phyloP scores from a whole-genome alignment of 192 early-diverging fungal species.

The Polychytrium aggregatum region DNA sequence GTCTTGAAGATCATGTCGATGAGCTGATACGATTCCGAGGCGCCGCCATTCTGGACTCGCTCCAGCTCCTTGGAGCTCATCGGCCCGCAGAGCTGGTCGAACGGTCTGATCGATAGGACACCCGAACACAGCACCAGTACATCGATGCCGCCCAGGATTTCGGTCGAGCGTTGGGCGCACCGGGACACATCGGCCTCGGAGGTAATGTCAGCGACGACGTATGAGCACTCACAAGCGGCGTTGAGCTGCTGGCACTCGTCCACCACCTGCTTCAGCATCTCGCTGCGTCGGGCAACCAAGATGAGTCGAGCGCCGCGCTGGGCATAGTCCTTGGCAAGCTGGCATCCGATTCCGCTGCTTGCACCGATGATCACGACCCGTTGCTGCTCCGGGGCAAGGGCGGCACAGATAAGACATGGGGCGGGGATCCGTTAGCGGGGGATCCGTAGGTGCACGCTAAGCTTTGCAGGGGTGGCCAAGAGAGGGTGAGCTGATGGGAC shows the following conservation, averaged over 20 bases:
- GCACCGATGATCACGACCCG: constrained; percentile 65
- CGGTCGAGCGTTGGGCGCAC: constrained; percentile 15
- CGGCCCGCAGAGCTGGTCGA: constrained; percentile 37
- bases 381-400: not conserved
- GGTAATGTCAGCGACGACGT: constrained; percentile 48
- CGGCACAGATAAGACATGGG: no score
- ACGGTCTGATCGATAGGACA: constrained; percentile 57
- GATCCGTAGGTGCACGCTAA: no score
- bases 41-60: not conserved
- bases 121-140: constrained; percentile 70
- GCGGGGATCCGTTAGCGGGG: no score
- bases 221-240: constrained; percentile 8
- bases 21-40: constrained; percentile 32
- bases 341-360: constrained; percentile 64
- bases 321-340: constrained; percentile 58
- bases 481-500: no score
- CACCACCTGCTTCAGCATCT: constrained; percentile 34
- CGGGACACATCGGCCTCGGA: constrained; percentile 31
- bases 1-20: constrained; percentile 14
- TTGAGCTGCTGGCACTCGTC: constrained; percentile 26
- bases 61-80: constrained; percentile 22
- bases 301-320: constrained; percentile 46
- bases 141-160: constrained; percentile 36
- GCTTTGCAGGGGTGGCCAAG: no score
- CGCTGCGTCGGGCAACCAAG: constrained; percentile 48